Evolutionary conservation across 2,329 filamentous ascomycete genomes (phyloP).

Genomic region (Bipolaris victoriae): DNA sequence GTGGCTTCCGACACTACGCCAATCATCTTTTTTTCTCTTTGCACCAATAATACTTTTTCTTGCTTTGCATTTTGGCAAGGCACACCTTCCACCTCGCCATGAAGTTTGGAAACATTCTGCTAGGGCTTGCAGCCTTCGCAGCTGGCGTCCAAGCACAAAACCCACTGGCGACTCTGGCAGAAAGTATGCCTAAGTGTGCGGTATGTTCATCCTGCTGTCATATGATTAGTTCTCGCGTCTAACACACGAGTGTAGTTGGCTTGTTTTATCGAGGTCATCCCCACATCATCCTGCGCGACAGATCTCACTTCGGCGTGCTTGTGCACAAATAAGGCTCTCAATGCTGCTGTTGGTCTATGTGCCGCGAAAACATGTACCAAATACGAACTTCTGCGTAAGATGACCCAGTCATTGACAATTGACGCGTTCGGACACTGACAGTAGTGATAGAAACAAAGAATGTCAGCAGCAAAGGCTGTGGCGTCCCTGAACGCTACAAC

Average conservation of each 20-base stretch:
- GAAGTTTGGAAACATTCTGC: slow-evolving; percentile 10
- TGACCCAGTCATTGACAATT: neutral
- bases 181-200: slow-evolving; percentile 24
- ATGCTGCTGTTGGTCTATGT: slow-evolving; percentile 42
- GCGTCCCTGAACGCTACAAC: slow-evolving; percentile 44
- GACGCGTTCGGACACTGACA: neutral
- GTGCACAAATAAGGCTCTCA: slow-evolving; percentile 47
- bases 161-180: slow-evolving; percentile 17
- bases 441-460: slow-evolving; percentile 45
- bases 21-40: neutral
- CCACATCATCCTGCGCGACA: slow-evolving; percentile 46
- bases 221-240: neutral
- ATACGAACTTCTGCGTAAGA: slow-evolving; percentile 42
- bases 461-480: slow-evolving; percentile 46
- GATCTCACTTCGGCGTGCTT: slow-evolving; percentile 50
- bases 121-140: slow-evolving; percentile 10
- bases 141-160: slow-evolving; percentile 20
- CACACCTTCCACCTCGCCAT: slow-evolving; percentile 6
- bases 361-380: slow-evolving; percentile 46
- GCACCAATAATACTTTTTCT: neutral
- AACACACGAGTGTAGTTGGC: slow-evolving; percentile 19
- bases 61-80: neutral
- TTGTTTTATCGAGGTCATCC: slow-evolving; percentile 31
- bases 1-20: neutral
- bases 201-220: slow-evolving; percentile 14